Evolutionary conservation across 805 yeast species (phyloP), one percentile per base, ranked within the genome.

Genomic region (Wickerhamomyces sydowiorum): DNA sequence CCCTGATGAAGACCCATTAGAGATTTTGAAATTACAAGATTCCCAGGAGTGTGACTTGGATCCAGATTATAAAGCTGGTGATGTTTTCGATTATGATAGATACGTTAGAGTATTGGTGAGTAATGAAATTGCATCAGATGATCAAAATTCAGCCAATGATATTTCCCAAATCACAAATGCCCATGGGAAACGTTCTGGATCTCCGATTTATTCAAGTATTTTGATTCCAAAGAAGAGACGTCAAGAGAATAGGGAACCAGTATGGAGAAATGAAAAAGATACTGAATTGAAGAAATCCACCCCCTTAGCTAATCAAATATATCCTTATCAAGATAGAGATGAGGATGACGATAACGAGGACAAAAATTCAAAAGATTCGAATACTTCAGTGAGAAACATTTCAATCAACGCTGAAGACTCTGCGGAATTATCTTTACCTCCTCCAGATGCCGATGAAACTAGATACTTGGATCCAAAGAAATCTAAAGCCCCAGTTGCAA

Each of bases 1-100:
- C 48, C 93, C 93, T 0, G 69, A 69, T 19, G 80, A 74, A 38
- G 76, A 71, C 5, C 71, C 72, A 1, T 57, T 85, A 17, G 67
- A 68, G 6, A 75, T 86, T 32, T 62, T 71, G n/a, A 73, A 75
- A 39, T 61, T 86, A 5, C 95, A 86, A 54, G 91, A 86, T 58
- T 60, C 60, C 33, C 73, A 77, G 44, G 73, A 72, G 43, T 84
- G 90, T 50, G 95, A 86, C 56, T 63, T 86, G 43, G 96, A 86
- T 59, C 90, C 90, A 0, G 95, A 85, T 45, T 86, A 80, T 48
- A 46, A 60, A 3, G 82, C 80, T 0, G 72, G 72, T 9, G 86
- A 84, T 51, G 80, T 85, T 6, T 84, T 86, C 52, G 76, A 70
- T 40, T 60, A 62, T 13, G 70, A 65, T 44, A 73, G 69, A 44